Percentiles rank a stretch among this genome's conserved stretches.
These are phyloP conservation scores for Phytopythium delawarense DNA, from an alignment of 352 stramenopile genomes.

Conservation along the genomic window DNA sequence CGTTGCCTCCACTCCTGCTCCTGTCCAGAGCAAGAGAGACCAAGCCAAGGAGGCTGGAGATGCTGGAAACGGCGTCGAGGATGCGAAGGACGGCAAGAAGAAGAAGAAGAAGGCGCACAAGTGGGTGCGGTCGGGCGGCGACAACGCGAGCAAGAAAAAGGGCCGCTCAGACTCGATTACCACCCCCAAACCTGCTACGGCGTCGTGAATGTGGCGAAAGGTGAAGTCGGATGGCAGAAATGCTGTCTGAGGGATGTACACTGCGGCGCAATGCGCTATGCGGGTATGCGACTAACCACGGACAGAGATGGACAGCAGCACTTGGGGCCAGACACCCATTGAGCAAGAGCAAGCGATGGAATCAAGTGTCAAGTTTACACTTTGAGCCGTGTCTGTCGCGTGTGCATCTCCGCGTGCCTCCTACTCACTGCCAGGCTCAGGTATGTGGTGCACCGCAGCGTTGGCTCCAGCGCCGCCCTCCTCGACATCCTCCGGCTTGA, in stretches of 20 bases:
- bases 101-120: slow-evolving; percentile 4
- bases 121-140: background rate
- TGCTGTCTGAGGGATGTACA: background rate
- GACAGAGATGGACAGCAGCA: background rate
- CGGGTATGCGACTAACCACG: background rate
- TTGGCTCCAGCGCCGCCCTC: background rate
- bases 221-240: background rate
- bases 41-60: background rate
- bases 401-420: background rate
- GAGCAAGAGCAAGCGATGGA: background rate
- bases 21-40: background rate
- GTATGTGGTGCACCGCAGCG: background rate
- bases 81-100: background rate
- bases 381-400: background rate
- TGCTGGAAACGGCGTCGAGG: background rate
- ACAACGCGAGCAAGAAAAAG: slow-evolving; percentile 1
- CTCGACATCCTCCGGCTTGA: background rate
- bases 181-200: background rate
- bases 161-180: background rate
- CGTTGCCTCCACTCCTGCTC: background rate
- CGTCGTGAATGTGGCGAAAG: background rate
- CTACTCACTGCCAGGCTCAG: background rate
- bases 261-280: background rate
- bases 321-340: background rate
- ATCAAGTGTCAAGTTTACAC: background rate